A percentile compares a stretch with the other conserved stretches of the same genome.
Conservation (phyloP, 2,329 filamentous ascomycete genomes). For the Berkeleyomyces rouxiae region DNA sequence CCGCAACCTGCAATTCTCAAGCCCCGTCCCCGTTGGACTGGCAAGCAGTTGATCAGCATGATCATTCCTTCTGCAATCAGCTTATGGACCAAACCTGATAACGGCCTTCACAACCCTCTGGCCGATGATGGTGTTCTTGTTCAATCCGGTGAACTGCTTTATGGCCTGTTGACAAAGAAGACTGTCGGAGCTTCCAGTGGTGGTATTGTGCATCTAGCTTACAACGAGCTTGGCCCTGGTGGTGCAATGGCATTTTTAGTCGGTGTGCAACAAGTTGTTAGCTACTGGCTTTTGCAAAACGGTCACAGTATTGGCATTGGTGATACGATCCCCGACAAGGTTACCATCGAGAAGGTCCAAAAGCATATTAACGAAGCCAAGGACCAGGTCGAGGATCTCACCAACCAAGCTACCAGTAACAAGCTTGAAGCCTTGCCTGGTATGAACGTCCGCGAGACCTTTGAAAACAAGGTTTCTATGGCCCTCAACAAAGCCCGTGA, state of each 20-base stretch:
- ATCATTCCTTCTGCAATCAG: constrained; percentile 79
- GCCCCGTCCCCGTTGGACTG: constrained; percentile 85
- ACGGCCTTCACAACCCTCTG: constrained; percentile 41
- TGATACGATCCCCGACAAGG: constrained; percentile 83
- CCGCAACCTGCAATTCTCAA: constrained; percentile 88
- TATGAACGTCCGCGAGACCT: constrained; percentile 97
- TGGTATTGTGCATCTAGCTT: constrained; percentile 89
- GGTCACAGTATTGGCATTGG: constrained; percentile 97
- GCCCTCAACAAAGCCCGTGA: constrained; percentile 92
- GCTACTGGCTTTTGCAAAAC: constrained; percentile 92
- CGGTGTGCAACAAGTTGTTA: constrained; percentile 82
- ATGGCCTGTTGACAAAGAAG: constrained; percentile 85
- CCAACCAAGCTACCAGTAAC: constrained; percentile 65
- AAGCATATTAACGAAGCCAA: constrained; percentile 69
- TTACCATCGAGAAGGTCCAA: constrained; percentile 73
- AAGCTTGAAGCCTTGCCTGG: constrained; percentile 81
- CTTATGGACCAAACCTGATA: constrained; percentile 48
- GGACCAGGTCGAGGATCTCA: constrained; percentile 58
- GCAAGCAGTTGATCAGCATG: constrained; percentile 94
- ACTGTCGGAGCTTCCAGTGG: constrained; percentile 76
- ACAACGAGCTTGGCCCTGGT: constrained; percentile 78
- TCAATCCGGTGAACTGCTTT: constrained; percentile 75
- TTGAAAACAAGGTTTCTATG: constrained; percentile 92
- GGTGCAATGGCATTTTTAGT: constrained; percentile 92
- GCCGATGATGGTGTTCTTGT: constrained; percentile 69